Evolutionary conservation across 345 rosid species (phyloP), one percentile per base, ranked within the genome.

Genomic region (Lepidium africanum): DNA sequence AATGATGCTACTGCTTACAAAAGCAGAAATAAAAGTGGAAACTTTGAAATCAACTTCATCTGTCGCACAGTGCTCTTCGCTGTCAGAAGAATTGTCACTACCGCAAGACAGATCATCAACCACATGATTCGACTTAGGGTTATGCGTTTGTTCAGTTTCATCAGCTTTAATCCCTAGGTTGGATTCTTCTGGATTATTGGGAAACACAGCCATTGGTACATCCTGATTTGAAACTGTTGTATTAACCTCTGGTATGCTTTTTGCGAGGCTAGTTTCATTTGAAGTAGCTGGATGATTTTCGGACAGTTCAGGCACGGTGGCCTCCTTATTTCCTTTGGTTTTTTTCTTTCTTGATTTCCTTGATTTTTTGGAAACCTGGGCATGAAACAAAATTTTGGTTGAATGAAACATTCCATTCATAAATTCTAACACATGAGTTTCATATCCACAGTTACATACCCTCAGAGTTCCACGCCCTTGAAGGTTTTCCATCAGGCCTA

Each of bases 41-140:
- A 91, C 91, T 69, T 79, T 84, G 76, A 88, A 94, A 75, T 94
- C 99, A 82, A 94, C 99, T 87, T 94, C 99, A 75, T 76, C 74
- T 45, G 80, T 81, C 33, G 77, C 77, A 63, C 64, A 25, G 8
- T 77, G 81, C 72, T 81, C 85, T 79, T 88, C 97, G 17, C 76
- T 92, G 6, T 76, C 78, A 71, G 95, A 92, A 52, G 87, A 87
- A 78, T 83, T 90, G 59, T 83, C 86, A 43, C 73, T 75, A 46
- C 85, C 76, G 58, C 80, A 74, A 75, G 62, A 69, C 67, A 79
- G 67, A 75, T 83, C 76, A 77, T 78, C 84, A 9, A 76, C 80
- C 45, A 56, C 53, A 65, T 71, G 69, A 70, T 73, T 78, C 46
- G 74, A 63, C 65, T 62, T 77, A 69, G 55, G 69, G 58, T 43